A percentile compares a stretch with the other conserved stretches of the same genome.
Evolutionary conservation across 306 rosid genomes (phyloP).

Genomic region (Cyclanthera cordifolia): DNA sequence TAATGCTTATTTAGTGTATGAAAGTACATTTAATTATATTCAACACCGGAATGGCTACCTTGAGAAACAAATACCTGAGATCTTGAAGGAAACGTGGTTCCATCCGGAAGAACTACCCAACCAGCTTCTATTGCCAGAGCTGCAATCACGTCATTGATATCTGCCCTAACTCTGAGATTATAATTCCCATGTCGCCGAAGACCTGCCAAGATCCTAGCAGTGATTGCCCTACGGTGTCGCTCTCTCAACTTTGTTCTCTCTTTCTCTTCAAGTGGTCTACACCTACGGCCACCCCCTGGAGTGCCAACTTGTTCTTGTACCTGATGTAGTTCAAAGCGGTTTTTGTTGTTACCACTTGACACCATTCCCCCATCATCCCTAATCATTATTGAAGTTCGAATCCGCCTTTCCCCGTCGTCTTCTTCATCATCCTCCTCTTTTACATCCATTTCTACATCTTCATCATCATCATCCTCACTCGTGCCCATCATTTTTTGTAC

Average conservation of each 20-base stretch:
- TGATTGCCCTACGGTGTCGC: constrained; percentile 94
- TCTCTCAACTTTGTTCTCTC: constrained; percentile 96
- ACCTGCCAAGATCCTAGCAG: constrained; percentile 95
- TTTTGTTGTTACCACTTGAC: constrained; percentile 31
- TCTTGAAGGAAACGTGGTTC: constrained; percentile 80
- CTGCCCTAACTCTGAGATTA: constrained; percentile 96
- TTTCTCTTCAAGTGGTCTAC: constrained; percentile 87
- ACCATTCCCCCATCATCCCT: constrained; percentile 58
- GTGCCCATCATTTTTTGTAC: constrained; percentile 67
- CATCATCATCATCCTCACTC: constrained; percentile 83
- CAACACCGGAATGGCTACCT: not conserved
- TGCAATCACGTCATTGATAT: constrained; percentile 86
- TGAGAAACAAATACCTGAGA: constrained; percentile 55
- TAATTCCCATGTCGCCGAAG: constrained; percentile 93
- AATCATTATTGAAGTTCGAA: constrained; percentile 29
- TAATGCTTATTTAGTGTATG: not conserved
- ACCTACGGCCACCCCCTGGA: constrained; percentile 80
- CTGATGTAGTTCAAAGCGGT: constrained; percentile 48
- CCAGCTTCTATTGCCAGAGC: constrained; percentile 98
- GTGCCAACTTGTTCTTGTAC: constrained; percentile 60
- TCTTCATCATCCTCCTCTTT: constrained; percentile 71
- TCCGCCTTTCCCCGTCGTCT: constrained; percentile 36
- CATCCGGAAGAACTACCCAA: constrained; percentile 98
- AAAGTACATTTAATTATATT: not conserved
- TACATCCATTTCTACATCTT: constrained; percentile 81